These are phyloP conservation scores for Selenicereus undatus DNA, from an alignment of 148 eudicot genomes.

Conservation along the genomic window DNA sequence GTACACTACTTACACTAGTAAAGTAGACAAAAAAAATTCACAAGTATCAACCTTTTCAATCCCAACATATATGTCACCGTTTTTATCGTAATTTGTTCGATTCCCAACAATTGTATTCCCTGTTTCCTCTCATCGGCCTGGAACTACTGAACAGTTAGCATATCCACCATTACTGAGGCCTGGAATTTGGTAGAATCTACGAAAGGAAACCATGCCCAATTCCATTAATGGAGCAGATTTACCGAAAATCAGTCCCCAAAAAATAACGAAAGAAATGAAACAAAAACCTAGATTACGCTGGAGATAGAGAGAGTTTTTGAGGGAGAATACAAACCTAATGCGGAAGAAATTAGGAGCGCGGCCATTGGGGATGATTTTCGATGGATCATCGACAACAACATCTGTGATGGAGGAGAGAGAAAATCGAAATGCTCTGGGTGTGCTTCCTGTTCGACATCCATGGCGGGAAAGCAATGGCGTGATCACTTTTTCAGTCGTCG, in stretches of 20 bases:
- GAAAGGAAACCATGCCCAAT: neutral
- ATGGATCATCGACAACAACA: neutral
- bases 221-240: neutral
- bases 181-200: neutral
- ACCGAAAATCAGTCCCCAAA: neutral
- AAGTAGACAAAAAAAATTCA: too few relatives aligned
- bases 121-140: too few relatives aligned
- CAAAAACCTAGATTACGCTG: slow-evolving; percentile 5
- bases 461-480: slow-evolving; percentile 6
- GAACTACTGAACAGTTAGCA: too few relatives aligned
- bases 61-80: too few relatives aligned
- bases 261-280: neutral
- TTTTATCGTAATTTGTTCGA: too few relatives aligned
- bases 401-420: neutral
- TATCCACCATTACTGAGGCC: too few relatives aligned
- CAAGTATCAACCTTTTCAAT: too few relatives aligned
- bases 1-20: too few relatives aligned
- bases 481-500: neutral
- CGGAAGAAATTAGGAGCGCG: neutral
- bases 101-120: too few relatives aligned
- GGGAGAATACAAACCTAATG: neutral
- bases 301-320: neutral
- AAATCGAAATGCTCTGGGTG: neutral
- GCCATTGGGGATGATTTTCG: neutral
- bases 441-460: neutral